phyloP scores from a whole-genome alignment of 192 early-diverging fungal genomes.

The Podila epicladia region DNA sequence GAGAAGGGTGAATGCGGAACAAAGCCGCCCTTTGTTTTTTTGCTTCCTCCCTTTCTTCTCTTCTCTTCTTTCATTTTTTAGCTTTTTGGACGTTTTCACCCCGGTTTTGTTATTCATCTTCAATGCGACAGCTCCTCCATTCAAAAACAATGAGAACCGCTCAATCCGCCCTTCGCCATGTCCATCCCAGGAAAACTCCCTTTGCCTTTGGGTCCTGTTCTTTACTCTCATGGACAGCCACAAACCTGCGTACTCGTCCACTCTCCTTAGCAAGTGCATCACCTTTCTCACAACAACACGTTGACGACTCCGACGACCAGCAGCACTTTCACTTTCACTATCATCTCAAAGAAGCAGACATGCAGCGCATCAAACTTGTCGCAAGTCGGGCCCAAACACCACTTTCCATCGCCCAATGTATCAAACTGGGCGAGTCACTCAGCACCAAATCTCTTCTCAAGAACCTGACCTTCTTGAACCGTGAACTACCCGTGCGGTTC shows the following conservation, averaged over 20 bases:
- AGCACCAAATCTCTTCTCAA: conserved; percentile 37
- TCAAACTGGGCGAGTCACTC: conserved; percentile 30
- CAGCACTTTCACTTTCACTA: neutral
- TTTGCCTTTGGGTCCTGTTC: too few relatives aligned
- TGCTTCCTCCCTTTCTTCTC: too few relatives aligned
- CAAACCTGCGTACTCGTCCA: too few relatives aligned
- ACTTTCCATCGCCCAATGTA: conserved; percentile 37
- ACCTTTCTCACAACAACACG: neutral
- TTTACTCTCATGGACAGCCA: too few relatives aligned
- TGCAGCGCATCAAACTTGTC: conserved; percentile 27
- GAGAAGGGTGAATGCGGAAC: neutral
- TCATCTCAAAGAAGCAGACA: neutral
- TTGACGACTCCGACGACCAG: neutral
- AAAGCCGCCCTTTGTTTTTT: too few relatives aligned
- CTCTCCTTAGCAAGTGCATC: too few relatives aligned
- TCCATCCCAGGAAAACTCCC: too few relatives aligned
- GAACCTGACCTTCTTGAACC: conserved; percentile 38
- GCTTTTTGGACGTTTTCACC: too few relatives aligned
- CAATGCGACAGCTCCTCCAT: too few relatives aligned
- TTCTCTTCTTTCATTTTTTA: neutral
- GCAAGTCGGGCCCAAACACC: conserved; percentile 35
- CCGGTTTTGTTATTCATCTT: too few relatives aligned
- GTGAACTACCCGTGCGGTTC: conserved; percentile 40
- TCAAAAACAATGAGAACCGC: too few relatives aligned
- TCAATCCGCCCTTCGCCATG: too few relatives aligned